Conservation (phyloP, 1,284 basidiomycete genomes). For the Veloboletus limbatus region DNA sequence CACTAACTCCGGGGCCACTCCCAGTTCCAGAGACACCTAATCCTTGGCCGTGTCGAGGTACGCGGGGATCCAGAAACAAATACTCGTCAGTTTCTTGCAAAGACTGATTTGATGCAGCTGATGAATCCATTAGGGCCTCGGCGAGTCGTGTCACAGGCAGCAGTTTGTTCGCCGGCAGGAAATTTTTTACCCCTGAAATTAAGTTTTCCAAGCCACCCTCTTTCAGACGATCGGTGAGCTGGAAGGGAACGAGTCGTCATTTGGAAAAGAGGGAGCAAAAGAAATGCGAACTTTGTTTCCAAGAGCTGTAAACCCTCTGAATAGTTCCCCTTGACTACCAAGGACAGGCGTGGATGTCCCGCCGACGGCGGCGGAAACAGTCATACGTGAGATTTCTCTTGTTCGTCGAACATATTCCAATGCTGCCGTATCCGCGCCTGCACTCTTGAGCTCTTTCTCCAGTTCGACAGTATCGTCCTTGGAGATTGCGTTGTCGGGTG, state of each 20-base stretch:
- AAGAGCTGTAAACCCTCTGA: constrained; percentile 90
- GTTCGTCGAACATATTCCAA: constrained; percentile 93
- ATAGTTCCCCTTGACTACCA: constrained; percentile 74
- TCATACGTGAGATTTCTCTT: constrained; percentile 89
- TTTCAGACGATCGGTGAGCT: constrained; percentile 91
- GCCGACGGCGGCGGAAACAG: constrained; percentile 62
- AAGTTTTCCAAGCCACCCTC: constrained; percentile 95
- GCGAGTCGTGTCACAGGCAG: constrained; percentile 90
- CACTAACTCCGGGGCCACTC: constrained; percentile 40
- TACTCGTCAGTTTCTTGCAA: constrained; percentile 97
- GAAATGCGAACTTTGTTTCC: constrained; percentile 73
- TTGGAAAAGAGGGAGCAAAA: constrained; percentile 5
- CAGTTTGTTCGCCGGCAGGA: constrained; percentile 94
- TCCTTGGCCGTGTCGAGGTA: constrained; percentile 57
- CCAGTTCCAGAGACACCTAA: constrained; percentile 49
- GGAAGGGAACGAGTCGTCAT: constrained; percentile 3
- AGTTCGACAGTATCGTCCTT: constrained; percentile 88
- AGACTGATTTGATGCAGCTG: constrained; percentile 87
- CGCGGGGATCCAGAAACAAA: constrained; percentile 89
- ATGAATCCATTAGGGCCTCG: constrained; percentile 96
- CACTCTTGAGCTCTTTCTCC: constrained; percentile 80
- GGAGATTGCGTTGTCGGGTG: constrained; percentile 73
- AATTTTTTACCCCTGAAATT: constrained; percentile 97
- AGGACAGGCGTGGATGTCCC: constrained; percentile 76
- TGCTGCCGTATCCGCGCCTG: constrained; percentile 79